Conservation (phyloP, 371 early-diverging fungal species). For the Rhizopus stolonifer region DNA sequence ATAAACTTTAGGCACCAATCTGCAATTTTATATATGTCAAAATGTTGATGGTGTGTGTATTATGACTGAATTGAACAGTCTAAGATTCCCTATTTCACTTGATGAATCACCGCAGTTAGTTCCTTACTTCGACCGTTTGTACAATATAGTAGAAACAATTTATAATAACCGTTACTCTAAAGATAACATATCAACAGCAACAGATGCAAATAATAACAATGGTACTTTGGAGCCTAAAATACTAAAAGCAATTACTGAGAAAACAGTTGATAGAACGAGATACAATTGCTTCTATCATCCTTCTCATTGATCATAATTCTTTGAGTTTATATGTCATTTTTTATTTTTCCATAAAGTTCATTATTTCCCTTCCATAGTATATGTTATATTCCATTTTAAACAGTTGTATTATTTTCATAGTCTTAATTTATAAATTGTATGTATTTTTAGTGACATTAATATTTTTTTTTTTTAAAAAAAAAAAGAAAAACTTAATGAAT, state of each 20-base stretch:
- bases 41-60: conserved; percentile 10
- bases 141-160: conserved; percentile 18
- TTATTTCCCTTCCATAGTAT: conserved; percentile 1
- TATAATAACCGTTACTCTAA: conserved; percentile 7
- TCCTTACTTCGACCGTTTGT: conserved; percentile 15
- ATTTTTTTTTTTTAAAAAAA: neutral
- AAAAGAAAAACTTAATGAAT: neutral
- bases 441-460: neutral
- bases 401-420: neutral
- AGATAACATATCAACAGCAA: conserved; percentile 14
- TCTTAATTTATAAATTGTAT: neutral
- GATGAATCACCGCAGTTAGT: conserved; percentile 12
- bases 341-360: neutral
- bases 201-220: conserved; percentile 3
- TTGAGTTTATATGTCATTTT: conserved; percentile 5
- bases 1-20: conserved; percentile 17
- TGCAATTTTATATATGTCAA: conserved; percentile 10
- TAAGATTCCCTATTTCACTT: conserved; percentile 10
- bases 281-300: conserved; percentile 11
- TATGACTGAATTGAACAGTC: conserved; percentile 16
- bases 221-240: conserved; percentile 11
- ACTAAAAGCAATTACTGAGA: conserved; percentile 9
- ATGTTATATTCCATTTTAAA: conserved; percentile 1
- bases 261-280: conserved; percentile 8
- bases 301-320: conserved; percentile 2